Conservation (phyloP, 306 rosid species). For the Cucurbita ficifolia region DNA sequence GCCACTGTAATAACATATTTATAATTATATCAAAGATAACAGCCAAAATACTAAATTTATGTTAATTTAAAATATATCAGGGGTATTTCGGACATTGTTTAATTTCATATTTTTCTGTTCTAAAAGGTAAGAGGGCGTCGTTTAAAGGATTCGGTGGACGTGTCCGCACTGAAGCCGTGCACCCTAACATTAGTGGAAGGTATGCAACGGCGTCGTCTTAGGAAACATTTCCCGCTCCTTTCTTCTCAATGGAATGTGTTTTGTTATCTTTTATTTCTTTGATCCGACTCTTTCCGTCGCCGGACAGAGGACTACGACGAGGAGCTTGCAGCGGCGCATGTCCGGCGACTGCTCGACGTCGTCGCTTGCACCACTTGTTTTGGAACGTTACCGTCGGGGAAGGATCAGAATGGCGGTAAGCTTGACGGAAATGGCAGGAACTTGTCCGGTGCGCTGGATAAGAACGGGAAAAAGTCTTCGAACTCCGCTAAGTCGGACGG, state of each 20-base stretch:
- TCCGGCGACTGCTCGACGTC: slow-evolving; percentile 67
- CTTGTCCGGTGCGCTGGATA: slow-evolving; percentile 25
- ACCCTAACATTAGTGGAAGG: slow-evolving; percentile 63
- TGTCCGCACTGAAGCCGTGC: slow-evolving; percentile 87
- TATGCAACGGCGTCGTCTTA: slow-evolving; percentile 27
- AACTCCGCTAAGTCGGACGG: slow-evolving; percentile 17
- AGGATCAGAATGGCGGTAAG: slow-evolving; percentile 24
- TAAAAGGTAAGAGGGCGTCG: slow-evolving; percentile 72
- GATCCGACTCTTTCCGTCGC: background rate
- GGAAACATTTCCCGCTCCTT: background rate
- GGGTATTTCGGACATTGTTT: slow-evolving; percentile 5
- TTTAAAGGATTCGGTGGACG: slow-evolving; percentile 70
- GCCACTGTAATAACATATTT: no score
- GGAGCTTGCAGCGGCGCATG: slow-evolving; percentile 58
- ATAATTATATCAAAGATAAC: no score
- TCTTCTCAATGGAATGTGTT: background rate
- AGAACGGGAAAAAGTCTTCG: slow-evolving; percentile 24
- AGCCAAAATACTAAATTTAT: no score
- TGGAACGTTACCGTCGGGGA: slow-evolving; percentile 35
- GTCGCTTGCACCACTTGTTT: slow-evolving; percentile 79
- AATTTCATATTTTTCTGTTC: background rate
- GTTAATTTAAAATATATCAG: background rate
- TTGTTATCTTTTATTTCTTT: background rate
- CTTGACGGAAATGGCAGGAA: slow-evolving; percentile 22
- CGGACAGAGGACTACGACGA: slow-evolving; percentile 68